These are phyloP conservation scores for Gossypium sturtianum DNA, from an alignment of 345 rosid species.

Conservation along the genomic window DNA sequence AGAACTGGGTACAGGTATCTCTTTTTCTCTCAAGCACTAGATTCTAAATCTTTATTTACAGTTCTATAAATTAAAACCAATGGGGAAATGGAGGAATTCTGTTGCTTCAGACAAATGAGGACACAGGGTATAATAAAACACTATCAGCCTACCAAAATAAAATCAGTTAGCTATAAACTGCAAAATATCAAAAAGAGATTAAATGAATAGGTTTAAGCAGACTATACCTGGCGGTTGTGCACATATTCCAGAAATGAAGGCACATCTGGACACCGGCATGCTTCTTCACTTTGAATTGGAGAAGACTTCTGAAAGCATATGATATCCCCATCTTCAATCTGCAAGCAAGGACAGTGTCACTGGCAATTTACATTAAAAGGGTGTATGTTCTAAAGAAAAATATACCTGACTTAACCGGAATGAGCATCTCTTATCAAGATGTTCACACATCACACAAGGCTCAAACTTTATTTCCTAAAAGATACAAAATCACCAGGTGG, in stretches of 20 bases:
- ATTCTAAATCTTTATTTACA: neutral
- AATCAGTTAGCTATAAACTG: neutral
- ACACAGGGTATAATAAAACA: neutral
- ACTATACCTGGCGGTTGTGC: conserved; percentile 85
- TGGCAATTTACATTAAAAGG: neutral
- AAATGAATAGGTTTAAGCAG: conserved; percentile 5
- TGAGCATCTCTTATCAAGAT: conserved; percentile 62
- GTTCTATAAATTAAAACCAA: neutral
- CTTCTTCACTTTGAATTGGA: conserved; percentile 44
- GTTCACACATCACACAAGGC: conserved; percentile 92
- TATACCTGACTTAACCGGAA: conserved; percentile 73
- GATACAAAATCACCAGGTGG: neutral
- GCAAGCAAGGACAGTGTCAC: conserved; percentile 20
- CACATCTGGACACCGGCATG: conserved; percentile 61
- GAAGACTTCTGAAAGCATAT: conserved; percentile 84
- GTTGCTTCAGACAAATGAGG: neutral
- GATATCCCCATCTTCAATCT: conserved; percentile 97
- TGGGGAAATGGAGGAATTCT: neutral
- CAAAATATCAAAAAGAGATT: neutral
- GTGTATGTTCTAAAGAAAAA: neutral
- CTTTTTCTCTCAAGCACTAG: neutral
- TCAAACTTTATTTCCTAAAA: conserved; percentile 91
- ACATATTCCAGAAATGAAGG: conserved; percentile 89
- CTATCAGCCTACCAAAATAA: neutral
- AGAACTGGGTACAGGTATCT: neutral